phyloP scores from a whole-genome alignment of 2,329 filamentous ascomycete genomes.

The Amauroascus niger region DNA sequence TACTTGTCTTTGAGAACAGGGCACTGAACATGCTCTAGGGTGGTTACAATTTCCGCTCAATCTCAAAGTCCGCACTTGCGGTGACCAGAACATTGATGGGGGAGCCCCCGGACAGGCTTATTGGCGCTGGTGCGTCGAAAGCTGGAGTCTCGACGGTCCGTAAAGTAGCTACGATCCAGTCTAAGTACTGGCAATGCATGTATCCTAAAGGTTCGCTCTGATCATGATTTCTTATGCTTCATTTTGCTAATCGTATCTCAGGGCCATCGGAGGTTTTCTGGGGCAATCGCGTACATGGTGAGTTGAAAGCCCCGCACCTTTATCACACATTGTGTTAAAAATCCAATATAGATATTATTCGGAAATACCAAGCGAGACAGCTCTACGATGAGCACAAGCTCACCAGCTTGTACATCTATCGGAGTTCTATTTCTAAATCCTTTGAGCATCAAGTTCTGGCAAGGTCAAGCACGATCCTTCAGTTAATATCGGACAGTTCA shows the following conservation, averaged over 20 bases:
- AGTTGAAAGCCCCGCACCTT: slow-evolving; percentile 7
- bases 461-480: slow-evolving; percentile 42
- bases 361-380: slow-evolving; percentile 62
- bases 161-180: slow-evolving; percentile 50
- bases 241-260: slow-evolving; percentile 1
- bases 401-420: slow-evolving; percentile 68
- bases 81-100: slow-evolving; percentile 92
- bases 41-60: slow-evolving; percentile 87
- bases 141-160: slow-evolving; percentile 48
- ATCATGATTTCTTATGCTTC: background rate
- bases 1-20: background rate
- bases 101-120: slow-evolving; percentile 64
- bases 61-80: slow-evolving; percentile 82
- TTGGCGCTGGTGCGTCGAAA: slow-evolving; percentile 39
- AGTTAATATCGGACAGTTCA: background rate
- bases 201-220: slow-evolving; percentile 49
- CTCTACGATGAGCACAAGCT: slow-evolving; percentile 66
- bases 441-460: slow-evolving; percentile 82
- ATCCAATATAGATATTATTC: slow-evolving; percentile 54
- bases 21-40: slow-evolving; percentile 41
- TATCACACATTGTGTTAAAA: background rate
- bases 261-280: slow-evolving; percentile 23
- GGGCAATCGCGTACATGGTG: slow-evolving; percentile 54
- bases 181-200: slow-evolving; percentile 78
- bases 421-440: slow-evolving; percentile 60